These are phyloP conservation scores for Naganishia kalamii DNA, from an alignment of 768 basidiomycete genomes.

Conservation along the genomic window DNA sequence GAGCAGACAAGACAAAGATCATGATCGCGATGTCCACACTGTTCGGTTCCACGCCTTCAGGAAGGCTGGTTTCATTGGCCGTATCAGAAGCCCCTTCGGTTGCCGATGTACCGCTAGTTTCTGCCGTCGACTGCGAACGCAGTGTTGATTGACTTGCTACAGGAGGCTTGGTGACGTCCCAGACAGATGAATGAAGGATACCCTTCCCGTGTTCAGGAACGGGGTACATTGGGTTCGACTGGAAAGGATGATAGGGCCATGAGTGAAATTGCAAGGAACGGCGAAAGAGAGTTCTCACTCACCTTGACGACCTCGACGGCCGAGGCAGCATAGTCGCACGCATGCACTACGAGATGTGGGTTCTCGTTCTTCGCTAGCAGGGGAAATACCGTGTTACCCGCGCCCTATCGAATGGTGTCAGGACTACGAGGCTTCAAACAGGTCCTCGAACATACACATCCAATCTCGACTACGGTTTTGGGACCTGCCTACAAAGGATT, in stretches of 20 bases:
- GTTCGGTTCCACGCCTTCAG: slow-evolving; percentile 58
- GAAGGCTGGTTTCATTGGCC: slow-evolving; percentile 49
- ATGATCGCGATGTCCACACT: slow-evolving; percentile 85
- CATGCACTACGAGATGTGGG: slow-evolving; percentile 63
- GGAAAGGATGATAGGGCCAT: not conserved
- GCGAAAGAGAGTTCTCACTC: slow-evolving; percentile 24
- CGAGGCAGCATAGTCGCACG: slow-evolving; percentile 84
- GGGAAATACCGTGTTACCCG: slow-evolving; percentile 92
- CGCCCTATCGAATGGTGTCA: slow-evolving; percentile 53
- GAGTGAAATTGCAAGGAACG: not conserved
- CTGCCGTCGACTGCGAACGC: not conserved
- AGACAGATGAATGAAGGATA: slow-evolving; percentile 69
- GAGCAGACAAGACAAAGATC: slow-evolving; percentile 86
- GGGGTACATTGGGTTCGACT: slow-evolving; percentile 68
- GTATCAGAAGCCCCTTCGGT: not conserved
- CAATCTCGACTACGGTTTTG: slow-evolving; percentile 73
- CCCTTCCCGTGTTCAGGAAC: slow-evolving; percentile 59
- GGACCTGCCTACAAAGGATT: slow-evolving; percentile 62
- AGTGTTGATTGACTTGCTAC: slow-evolving; percentile 17
- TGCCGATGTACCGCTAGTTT: not conserved
- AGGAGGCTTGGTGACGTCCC: slow-evolving; percentile 70
- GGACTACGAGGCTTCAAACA: not conserved
- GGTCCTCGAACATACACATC: slow-evolving; percentile 57
- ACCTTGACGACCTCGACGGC: slow-evolving; percentile 88
- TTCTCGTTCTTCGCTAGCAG: slow-evolving; percentile 77